Evolutionary conservation across 2,329 filamentous ascomycete genomes (phyloP).

Genomic region (Xylariomycetidae sp.): DNA sequence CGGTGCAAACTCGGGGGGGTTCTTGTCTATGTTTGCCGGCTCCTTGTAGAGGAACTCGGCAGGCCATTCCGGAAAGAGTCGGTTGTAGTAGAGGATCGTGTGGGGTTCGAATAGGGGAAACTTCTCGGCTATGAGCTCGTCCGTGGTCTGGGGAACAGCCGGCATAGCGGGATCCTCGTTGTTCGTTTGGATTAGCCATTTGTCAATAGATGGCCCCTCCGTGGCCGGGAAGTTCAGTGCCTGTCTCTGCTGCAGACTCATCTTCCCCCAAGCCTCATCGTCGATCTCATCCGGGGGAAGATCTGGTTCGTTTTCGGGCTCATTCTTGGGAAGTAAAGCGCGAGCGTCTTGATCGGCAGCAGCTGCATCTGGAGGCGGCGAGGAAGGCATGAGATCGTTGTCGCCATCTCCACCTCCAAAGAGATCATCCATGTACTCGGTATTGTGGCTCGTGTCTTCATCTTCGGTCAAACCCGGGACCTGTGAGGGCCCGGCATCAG

Average conservation of each 20-base stretch:
- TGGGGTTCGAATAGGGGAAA: slow-evolving; percentile 79
- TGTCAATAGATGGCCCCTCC: slow-evolving; percentile 35
- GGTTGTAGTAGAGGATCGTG: slow-evolving; percentile 71
- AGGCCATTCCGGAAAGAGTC: slow-evolving; percentile 76
- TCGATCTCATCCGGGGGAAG: no score
- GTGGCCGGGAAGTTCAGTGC: slow-evolving; percentile 39
- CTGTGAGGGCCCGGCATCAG: slow-evolving; percentile 34
- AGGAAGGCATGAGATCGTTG: slow-evolving; percentile 35
- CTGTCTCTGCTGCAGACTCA: slow-evolving; percentile 33
- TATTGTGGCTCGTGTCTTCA: slow-evolving; percentile 54
- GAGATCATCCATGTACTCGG: slow-evolving; percentile 54
- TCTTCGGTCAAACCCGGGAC: slow-evolving; percentile 55
- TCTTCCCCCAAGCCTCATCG: slow-evolving; percentile 30
- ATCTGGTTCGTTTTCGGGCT: slow-evolving; percentile 10
- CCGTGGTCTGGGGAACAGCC: slow-evolving; percentile 65
- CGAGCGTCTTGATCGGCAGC: slow-evolving; percentile 4
- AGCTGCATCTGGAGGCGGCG: slow-evolving; percentile 36
- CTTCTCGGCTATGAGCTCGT: slow-evolving; percentile 71
- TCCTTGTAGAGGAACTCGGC: slow-evolving; percentile 75
- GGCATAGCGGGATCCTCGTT: slow-evolving; percentile 63
- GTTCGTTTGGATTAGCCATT: slow-evolving; percentile 28
- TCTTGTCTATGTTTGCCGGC: slow-evolving; percentile 71
- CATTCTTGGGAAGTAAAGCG: slow-evolving; percentile 1
- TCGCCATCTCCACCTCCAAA: slow-evolving; percentile 58
- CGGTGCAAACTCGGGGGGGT: slow-evolving; percentile 60